phyloP scores from a whole-genome alignment of 345 rosid species.

The Eucalyptus guilfoylei region DNA sequence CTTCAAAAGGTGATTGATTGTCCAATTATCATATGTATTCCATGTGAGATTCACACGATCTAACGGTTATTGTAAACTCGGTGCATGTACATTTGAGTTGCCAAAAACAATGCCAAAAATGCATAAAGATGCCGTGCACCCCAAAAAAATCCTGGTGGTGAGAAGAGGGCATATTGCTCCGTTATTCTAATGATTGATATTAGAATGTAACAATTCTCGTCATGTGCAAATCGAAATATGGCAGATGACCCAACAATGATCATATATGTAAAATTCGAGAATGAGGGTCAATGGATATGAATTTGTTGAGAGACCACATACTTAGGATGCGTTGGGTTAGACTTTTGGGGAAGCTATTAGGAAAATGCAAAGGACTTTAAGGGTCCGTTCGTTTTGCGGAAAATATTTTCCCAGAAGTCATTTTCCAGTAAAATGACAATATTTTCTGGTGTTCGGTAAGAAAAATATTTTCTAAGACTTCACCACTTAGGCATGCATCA shows the following conservation, averaged over 20 bases:
- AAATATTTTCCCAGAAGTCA: no score
- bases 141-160: not conserved
- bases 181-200: not conserved
- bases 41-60: not conserved
- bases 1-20: not conserved
- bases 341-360: no score
- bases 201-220: no score
- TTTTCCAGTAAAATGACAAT: no score
- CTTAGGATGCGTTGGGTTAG: accelerated
- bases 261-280: not conserved
- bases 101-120: not conserved
- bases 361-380: no score
- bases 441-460: no score
- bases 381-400: no score
- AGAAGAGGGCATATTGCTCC: not conserved
- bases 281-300: not conserved
- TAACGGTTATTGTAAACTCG: not conserved
- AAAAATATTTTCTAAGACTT: no score
- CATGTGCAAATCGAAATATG: not conserved
- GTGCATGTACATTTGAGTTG: not conserved
- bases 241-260: not conserved
- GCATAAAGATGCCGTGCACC: not conserved
- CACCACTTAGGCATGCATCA: no score
- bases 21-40: not conserved
- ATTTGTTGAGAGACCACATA: not conserved